phyloP scores from a whole-genome alignment of 306 rosid species.

The Hippophae tibetana region DNA sequence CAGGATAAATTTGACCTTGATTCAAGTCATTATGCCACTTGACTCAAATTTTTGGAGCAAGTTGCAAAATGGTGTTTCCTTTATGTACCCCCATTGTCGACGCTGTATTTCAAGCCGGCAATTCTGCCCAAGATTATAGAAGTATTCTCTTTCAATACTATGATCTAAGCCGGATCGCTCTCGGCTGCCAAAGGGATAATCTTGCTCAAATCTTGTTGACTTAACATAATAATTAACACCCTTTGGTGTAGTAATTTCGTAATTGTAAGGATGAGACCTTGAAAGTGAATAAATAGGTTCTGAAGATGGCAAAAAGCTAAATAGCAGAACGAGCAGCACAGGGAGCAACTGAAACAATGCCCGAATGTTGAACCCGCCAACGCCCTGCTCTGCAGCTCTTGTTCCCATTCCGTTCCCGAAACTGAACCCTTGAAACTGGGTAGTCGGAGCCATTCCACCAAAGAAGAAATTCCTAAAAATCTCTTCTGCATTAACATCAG shows the following conservation, averaged over 20 bases:
- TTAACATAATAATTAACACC: conserved; percentile 82
- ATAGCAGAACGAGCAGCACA: conserved; percentile 50
- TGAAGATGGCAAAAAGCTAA: conserved; percentile 70
- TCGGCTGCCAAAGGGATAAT: conserved; percentile 33
- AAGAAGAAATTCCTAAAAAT: conserved; percentile 85
- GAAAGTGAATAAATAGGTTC: conserved; percentile 58
- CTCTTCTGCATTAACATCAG: conserved; percentile 80
- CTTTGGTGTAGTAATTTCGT: conserved; percentile 46
- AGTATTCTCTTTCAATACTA: conserved; percentile 63
- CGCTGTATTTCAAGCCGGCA: conserved; percentile 79
- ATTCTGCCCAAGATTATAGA: conserved; percentile 56
- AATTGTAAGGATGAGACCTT: conserved; percentile 56
- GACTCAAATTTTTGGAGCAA: conserved; percentile 47
- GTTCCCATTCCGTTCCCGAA: conserved; percentile 60
- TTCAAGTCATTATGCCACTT: conserved; percentile 29
- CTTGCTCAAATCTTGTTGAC: conserved; percentile 56
- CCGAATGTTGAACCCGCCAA: conserved; percentile 58
- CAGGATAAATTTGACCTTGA: conserved; percentile 32
- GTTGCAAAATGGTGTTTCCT: conserved; percentile 87
- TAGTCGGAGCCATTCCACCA: conserved; percentile 75
- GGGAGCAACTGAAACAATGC: conserved; percentile 65
- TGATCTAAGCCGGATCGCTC: conserved; percentile 43
- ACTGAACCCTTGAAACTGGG: conserved; percentile 65
- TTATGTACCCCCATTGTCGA: conserved; percentile 78
- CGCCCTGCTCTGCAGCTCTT: conserved; percentile 42